Conservation (phyloP, 116 monocot genomes). For the Trichopus zeylanicus region DNA sequence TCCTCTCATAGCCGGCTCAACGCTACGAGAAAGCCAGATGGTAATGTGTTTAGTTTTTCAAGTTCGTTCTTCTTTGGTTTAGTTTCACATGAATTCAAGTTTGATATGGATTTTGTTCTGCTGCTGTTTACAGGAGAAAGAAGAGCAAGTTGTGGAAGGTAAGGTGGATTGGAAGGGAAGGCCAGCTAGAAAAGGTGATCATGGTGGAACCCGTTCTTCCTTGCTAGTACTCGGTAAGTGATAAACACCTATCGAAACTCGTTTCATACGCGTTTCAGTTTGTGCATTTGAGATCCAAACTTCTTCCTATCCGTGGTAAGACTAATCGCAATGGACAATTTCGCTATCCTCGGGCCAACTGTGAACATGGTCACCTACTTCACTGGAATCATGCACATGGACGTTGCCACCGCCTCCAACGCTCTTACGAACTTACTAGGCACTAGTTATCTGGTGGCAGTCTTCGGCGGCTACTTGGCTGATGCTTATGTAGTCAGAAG, state of each 20-base stretch:
- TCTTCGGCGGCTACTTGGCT: constrained; percentile 27
- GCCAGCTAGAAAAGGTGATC: constrained; percentile 18
- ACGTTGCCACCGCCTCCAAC: constrained; percentile 18
- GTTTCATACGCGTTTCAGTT: too few relatives aligned
- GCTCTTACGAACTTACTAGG: constrained; percentile 36
- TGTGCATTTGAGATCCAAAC: too few relatives aligned
- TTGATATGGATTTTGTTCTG: too few relatives aligned
- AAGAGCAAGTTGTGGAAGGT: constrained; percentile 14
- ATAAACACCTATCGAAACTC: too few relatives aligned
- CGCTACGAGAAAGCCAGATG: too few relatives aligned
- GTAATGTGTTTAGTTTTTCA: too few relatives aligned
- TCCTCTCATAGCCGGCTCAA: too few relatives aligned
- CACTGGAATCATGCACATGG: constrained; percentile 24
- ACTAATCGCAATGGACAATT: constrained; percentile 17
- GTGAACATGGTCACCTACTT: constrained; percentile 40
- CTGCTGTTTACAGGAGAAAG: constrained; percentile 4
- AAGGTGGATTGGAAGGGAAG: constrained; percentile 41
- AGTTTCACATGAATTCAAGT: too few relatives aligned
- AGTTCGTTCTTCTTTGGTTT: too few relatives aligned
- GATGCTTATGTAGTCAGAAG: constrained; percentile 31
- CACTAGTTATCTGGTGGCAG: constrained; percentile 25
- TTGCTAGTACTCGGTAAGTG: constrained; percentile 12
- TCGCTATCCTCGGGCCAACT: constrained; percentile 21
- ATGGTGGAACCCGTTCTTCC: constrained; percentile 23
- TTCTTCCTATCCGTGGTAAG: constrained; percentile 6